Evolutionary conservation across 1,139 yeast species (phyloP).

Genomic region (Kodamaea ohmeri): DNA sequence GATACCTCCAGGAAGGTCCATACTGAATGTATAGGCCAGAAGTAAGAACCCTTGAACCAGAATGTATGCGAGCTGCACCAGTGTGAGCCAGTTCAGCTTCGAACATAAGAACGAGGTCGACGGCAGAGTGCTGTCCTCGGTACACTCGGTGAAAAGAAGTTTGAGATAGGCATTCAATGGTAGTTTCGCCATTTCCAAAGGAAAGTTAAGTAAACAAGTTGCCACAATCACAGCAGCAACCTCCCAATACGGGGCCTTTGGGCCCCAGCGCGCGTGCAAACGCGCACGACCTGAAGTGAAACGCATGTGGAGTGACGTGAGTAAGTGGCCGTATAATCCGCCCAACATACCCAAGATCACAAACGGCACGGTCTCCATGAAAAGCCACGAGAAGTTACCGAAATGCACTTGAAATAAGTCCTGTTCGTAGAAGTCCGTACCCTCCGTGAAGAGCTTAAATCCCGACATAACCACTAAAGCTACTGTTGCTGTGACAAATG

Average conservation of each 20-base stretch:
- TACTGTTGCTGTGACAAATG: conserved; percentile 73
- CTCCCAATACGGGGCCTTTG: conserved; percentile 35
- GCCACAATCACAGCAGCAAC: conserved; percentile 45
- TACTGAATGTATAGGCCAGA: conserved; percentile 63
- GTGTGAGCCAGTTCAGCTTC: conserved; percentile 25
- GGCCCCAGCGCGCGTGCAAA: conserved; percentile 1
- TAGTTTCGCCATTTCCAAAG: conserved; percentile 51
- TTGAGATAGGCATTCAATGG: conserved; percentile 57
- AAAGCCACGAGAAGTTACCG: conserved; percentile 72
- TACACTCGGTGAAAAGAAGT: conserved; percentile 64
- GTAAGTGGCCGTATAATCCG: conserved; percentile 61
- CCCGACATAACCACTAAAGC: conserved; percentile 65
- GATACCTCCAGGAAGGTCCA: conserved; percentile 71
- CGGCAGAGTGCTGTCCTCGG: conserved; percentile 10
- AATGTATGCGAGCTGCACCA: conserved; percentile 43
- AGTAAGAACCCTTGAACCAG: conserved; percentile 54
- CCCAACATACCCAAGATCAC: conserved; percentile 64
- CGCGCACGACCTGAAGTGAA: conserved; percentile 20
- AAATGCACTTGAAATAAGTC: conserved; percentile 62
- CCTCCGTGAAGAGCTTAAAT: conserved; percentile 56
- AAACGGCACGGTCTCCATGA: conserved; percentile 68
- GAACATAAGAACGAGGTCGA: conserved; percentile 35
- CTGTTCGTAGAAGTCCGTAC: conserved; percentile 49
- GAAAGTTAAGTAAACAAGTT: conserved; percentile 57
- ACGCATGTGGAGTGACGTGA: conserved; percentile 47